Base-by-base conservation (phyloP, 2,329 filamentous ascomycete genomes). In the Hyphodiscus sp. region DNA sequence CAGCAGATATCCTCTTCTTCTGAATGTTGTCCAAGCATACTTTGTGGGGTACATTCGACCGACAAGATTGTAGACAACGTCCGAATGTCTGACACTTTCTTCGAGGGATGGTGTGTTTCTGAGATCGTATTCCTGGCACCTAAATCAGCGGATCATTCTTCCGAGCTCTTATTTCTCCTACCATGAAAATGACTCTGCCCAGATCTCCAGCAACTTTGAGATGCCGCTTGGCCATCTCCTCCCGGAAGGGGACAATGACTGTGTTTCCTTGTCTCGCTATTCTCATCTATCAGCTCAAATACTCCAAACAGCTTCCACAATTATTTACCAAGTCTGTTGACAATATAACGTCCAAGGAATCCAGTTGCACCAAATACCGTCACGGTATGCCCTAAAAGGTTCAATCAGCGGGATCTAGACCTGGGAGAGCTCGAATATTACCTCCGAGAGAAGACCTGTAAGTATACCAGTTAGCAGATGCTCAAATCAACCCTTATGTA, bases 301-400 rank as follows among this genome's bases (percentile, higher is more conserved):
- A 2, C 33, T 45, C 11, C 41, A 23, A 15, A 23, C 26, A 41
- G 46, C 20, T 58, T 59, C 54, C 53, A 47, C 48, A 50, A 47
- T 45, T 7, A 43, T 74, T 58, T 77, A 85, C 91, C 91, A 69
- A 99, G 80, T 71, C 90, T 83, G 76, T 96, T 96, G 69, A 99
- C 94, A 69, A 99, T 95, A 73, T 99, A 99, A 69, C 94, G 85
- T 69, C 94, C 94, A 52, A 99, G 77, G 71, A 95, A 92, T 61
- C 94, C 94, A 58, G 91, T 96, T 68, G 94, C 94, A 74, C 94
- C 94, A 74, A 99, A 99, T 66, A 99, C 92, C 55, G 94, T 99
- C 58, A 89, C 92, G 59, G 91, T 96, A 75, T 97, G 91, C 63
- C 92, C 92, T 90, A 73, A 57, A 61, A 63, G 52, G 48, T 38